Base-by-base conservation (phyloP, 2,329 filamentous ascomycete species). In the Tricladium varicosporioides region DNA sequence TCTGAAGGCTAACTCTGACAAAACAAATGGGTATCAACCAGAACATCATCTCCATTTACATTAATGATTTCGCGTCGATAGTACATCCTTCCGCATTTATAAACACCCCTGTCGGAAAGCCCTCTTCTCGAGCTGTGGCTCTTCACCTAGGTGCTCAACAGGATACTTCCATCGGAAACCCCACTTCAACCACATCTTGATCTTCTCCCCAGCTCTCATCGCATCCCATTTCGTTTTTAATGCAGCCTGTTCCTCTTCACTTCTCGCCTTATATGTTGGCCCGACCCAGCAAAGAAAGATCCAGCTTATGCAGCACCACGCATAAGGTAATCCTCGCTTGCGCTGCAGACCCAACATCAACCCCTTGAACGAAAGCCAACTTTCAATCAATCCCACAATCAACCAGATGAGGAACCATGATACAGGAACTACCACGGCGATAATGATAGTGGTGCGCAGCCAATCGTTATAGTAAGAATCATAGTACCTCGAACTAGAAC, bases 31-130 rank as follows among this genome's bases (percentile, higher is more conserved):
- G 36, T 40, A 40, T 40, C 36, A 40, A 40, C 11, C 36, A 40
- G n/a, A n/a, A 40, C 36, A 40, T 40, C 36, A 40, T 40, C 4
- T n/a, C 3, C 36, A 11, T 10, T 40, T 10, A 40, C 11, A 40
- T n/a, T 40, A 40, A 40, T 40, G 11, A 4, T 40, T 13, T 40
- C 36, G 11, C 11, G 10, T 40, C 36, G n/a, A 40, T n/a, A 40
- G 11, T 10, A n/a, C 4, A 40, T 10, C 10, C n/a, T n/a, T 40
- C 36, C 36, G 11, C 36, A 40, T 40, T 40, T 10, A 40, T n/a
- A 18, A 42, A 78, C 69, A 0, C 74, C 76, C 27, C 70, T 40
- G 36, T 13, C 36, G 36, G 18, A 61, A 57, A 36, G 63, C 53
- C 15, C 61, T 60, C 56, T 63, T 64, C 48, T 54, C 58, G 8